These are phyloP conservation scores for Cardiosporidium cionae DNA, from an alignment of 169 alveolate genomes.

Conservation along the genomic window DNA sequence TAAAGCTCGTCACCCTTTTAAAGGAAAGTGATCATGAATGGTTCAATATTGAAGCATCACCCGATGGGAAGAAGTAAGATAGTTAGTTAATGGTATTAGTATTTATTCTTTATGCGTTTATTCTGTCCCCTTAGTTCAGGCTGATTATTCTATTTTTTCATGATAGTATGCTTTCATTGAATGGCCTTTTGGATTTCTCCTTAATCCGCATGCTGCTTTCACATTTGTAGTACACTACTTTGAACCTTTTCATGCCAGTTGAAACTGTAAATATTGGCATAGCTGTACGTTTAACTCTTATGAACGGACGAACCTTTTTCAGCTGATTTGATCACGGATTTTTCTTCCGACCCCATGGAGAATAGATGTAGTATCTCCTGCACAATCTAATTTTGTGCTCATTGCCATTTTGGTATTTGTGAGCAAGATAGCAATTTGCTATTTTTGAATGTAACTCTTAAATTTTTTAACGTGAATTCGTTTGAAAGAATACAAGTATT, in stretches of 20 bases:
- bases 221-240: not conserved
- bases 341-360: not conserved
- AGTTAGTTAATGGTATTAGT: too few species aligned
- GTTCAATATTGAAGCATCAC: conserved; percentile 84
- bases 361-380: not conserved
- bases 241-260: not conserved
- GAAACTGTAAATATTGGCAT: too few species aligned
- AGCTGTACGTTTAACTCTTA: too few species aligned
- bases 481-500: not conserved
- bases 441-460: not conserved
- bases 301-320: too few species aligned
- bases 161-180: not conserved
- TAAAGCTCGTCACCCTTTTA: conserved; percentile 71
- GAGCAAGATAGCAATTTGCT: not conserved
- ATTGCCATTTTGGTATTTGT: not conserved
- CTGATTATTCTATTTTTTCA: not conserved
- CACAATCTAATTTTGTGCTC: not conserved
- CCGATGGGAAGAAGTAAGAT: conserved; percentile 74
- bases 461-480: not conserved
- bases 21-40: conserved; percentile 88
- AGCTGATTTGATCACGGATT: too few species aligned
- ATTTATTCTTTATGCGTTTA: too few species aligned
- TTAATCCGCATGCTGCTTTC: not conserved
- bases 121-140: too few species aligned
- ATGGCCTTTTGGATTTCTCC: not conserved